A percentile compares a stretch with the other conserved stretches of the same genome.
These are phyloP conservation scores for Citrullus amarus DNA, from an alignment of 306 rosid genomes.

Conservation along the genomic window DNA sequence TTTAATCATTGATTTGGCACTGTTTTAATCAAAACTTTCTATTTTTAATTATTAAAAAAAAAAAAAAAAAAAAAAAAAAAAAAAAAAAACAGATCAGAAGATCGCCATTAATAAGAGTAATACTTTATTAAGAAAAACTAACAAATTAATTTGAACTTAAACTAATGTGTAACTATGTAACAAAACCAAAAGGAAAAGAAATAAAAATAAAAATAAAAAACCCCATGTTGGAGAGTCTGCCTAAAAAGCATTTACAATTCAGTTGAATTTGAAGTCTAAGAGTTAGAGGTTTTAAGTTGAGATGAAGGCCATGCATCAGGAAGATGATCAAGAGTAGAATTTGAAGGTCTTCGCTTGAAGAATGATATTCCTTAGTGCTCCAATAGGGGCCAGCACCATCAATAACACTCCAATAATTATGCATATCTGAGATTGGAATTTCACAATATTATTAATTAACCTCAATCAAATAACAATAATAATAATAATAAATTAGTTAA, in stretches of 20 bases:
- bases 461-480: too few species aligned
- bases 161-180: neutral
- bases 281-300: neutral
- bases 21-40: too few species aligned
- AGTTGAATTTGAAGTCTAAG: neutral
- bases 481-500: too few species aligned
- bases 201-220: neutral
- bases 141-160: neutral
- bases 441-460: neutral
- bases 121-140: neutral
- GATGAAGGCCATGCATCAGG: neutral
- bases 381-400: conserved; percentile 17
- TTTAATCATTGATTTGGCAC: too few species aligned
- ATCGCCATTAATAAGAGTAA: too few species aligned
- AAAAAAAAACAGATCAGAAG: too few species aligned
- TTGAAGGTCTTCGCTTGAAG: conserved; percentile 10
- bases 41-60: too few species aligned
- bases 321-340: conserved; percentile 2
- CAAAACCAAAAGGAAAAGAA: neutral
- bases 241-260: neutral
- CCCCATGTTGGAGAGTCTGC: conserved; percentile 12
- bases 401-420: conserved; percentile 11
- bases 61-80: too few species aligned
- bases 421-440: conserved; percentile 9
- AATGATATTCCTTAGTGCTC: conserved; percentile 13